Percentiles rank a stretch among this genome's conserved stretches.
Evolutionary conservation across 768 basidiomycete genomes (phyloP).

Genomic region (Strobilomyces dryophilus): DNA sequence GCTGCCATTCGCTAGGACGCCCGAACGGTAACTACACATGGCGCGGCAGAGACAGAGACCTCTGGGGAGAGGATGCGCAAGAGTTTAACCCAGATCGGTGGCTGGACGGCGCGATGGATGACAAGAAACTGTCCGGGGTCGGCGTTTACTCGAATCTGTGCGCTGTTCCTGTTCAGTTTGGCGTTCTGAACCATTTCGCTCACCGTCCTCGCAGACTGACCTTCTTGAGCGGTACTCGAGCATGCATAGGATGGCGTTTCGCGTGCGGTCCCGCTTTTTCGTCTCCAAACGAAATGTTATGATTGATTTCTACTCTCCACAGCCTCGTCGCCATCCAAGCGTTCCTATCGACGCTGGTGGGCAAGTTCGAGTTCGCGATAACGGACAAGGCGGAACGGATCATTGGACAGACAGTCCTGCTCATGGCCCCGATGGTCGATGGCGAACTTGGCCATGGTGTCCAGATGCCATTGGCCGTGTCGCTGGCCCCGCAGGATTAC

Average conservation of each 20-base stretch:
- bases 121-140: slow-evolving; percentile 4
- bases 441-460: neutral
- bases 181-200: too few species aligned
- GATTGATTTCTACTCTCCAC: neutral
- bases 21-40: neutral
- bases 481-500: neutral
- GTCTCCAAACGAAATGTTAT: neutral
- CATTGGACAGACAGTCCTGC: neutral
- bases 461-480: neutral
- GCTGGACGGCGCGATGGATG: neutral
- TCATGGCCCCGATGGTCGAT: neutral
- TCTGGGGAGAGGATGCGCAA: slow-evolving; percentile 27
- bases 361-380: neutral
- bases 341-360: neutral
- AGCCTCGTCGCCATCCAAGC: neutral
- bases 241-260: slow-evolving; percentile 27
- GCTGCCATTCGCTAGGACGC: neutral
- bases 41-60: slow-evolving; percentile 8
- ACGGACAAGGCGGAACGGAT: neutral
- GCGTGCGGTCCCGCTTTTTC: slow-evolving; percentile 14
- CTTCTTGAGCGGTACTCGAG: slow-evolving; percentile 11
- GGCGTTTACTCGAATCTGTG: slow-evolving; percentile 14
- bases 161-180: neutral
- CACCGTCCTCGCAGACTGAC: slow-evolving; percentile 10
- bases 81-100: slow-evolving; percentile 14